Base-by-base conservation (phyloP, 176 grass and related monocot species). In the Tillandsia fasciculata region DNA sequence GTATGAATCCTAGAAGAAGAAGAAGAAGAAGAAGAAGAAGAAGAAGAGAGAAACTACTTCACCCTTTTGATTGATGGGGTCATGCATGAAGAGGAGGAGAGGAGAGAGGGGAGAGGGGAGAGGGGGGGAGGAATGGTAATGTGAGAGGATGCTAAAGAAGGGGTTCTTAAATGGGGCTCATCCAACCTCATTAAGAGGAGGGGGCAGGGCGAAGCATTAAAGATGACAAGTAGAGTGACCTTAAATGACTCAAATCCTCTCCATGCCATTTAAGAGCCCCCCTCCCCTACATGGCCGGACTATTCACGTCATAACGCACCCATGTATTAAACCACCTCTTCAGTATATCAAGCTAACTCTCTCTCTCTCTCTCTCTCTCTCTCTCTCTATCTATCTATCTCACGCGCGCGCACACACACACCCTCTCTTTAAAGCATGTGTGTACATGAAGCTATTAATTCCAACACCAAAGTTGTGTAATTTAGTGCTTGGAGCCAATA, bases 201-300 rank as follows among this genome's bases (percentile, higher is more conserved):
- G 86, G 88, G 82, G 71, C 69, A 79, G 84, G 88, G 80, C 83
- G 68, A 59, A 50, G 83, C 92, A 90, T 91, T 92, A 64, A 87
- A 89, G 74, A 74, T 92, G 83, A 82, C 80, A 78, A 87, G 92
- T 85, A 83, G 86, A 92, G 79, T 77, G 81, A 83, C 79, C 79
- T 87, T 92, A 92, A 92, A 89, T 96, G 92, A 84, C 74, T 73
- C 81, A 92, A 87, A 90, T 89, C 81, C 64, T 77, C 85, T 66
- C 79, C 90, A 53, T 65, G 64, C 86, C 82, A 92, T 90, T 90
- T 52, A 92, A 78, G 74, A 81, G 53, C 52, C 18, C 76, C 72
- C 52, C 18, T 73, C 72, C 80, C 78, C 65, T 77, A 68, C 67
- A 82, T 79, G 76, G 67, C 68, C 50, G n/a, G 72, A 79, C 78